Conservation (phyloP, 495 filamentous ascomycete genomes). For the Podospora sp. region DNA sequence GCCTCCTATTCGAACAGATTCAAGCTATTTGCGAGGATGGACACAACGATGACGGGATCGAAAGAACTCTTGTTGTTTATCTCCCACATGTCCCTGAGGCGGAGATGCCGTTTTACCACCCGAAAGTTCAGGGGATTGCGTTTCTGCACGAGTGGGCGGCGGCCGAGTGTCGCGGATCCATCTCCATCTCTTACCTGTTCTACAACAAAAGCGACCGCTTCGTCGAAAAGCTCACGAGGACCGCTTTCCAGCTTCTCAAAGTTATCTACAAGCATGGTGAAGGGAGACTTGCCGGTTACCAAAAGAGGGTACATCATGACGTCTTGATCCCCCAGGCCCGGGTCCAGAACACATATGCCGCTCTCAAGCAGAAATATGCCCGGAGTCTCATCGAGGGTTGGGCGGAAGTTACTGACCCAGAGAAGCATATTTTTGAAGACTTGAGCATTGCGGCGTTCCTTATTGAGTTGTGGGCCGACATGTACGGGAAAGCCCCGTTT, state of each 20-base stretch:
- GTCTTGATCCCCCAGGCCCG: slow-evolving; percentile 69
- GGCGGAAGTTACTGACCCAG: slow-evolving; percentile 84
- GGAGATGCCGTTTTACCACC: slow-evolving; percentile 86
- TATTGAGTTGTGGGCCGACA: slow-evolving; percentile 86
- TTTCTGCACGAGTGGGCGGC: slow-evolving; percentile 67
- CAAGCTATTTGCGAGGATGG: slow-evolving; percentile 6
- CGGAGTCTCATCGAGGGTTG: slow-evolving; percentile 65
- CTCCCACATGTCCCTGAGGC: slow-evolving; percentile 68
- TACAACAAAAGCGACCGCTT: slow-evolving; percentile 51
- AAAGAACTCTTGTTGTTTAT: slow-evolving; percentile 69
- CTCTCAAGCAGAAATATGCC: slow-evolving; percentile 79
- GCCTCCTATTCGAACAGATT: slow-evolving; percentile 60
- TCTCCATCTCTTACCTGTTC: slow-evolving; percentile 70
- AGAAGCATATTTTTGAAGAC: slow-evolving; percentile 94
- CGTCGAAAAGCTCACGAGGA: slow-evolving; percentile 63
- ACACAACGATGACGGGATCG: slow-evolving; percentile 17
- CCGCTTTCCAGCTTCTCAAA: slow-evolving; percentile 67
- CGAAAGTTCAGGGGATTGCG: slow-evolving; percentile 68
- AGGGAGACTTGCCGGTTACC: slow-evolving; percentile 62
- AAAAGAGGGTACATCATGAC: slow-evolving; percentile 77
- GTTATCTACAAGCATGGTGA: slow-evolving; percentile 78
- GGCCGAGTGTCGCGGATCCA: slow-evolving; percentile 42
- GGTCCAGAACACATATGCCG: slow-evolving; percentile 78
- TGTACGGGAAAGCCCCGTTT: slow-evolving; percentile 69
- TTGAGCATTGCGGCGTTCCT: slow-evolving; percentile 90